Base-by-base conservation (phyloP, 148 eudicot species). In the Cornus kousa region DNA sequence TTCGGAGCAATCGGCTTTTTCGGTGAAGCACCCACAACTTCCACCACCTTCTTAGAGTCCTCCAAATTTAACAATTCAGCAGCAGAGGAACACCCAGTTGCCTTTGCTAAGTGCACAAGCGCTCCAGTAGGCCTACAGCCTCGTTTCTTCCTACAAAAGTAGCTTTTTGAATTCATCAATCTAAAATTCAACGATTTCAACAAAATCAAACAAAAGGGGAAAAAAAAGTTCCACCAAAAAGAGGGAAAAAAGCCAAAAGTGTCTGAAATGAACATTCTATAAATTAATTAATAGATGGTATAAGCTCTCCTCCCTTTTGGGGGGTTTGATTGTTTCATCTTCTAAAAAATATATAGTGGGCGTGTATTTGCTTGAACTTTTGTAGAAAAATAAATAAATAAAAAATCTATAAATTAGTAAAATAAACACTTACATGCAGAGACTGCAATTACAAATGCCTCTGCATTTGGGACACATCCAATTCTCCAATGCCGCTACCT, bases 381-480 rank as follows among this genome's bases (percentile, higher is more conserved):
- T 28, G 28, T 28, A 1, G 28, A 28, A 28, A 28, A 28, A 28
- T 28, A 28, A 28, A 28, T 28, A 43, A 43, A 43, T 43, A 7
- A 43, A 43, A 43, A 43, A 3, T 6, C 10, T 62, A 8, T 24
- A 50, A 19, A 53, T 28, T 0, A 7, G 7, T 14, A 24, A 43
- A 79, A 70, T 7, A 3, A 14, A 79, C 48, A 79, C 85, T 79
- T 20, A 79, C 85, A 83, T 83, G 79, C 85, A 83, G 35, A 71
- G 2, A 69, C 86, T 75, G 82, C 86, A 83, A 60, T 83, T 79
- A 67, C 86, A 83, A 48, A 83, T 76, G 82, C 80, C 77, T 80
- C 80, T 74, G 64, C 86, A 83, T 66, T 67, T 79, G 19, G 86
- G 86, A 79, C 86, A 83, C 3, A 43, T 72, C 86, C 86, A 83